A percentile compares a stretch with the other conserved stretches of the same genome.
phyloP scores from a whole-genome alignment of 768 basidiomycete genomes.

The Xerocomus spinulosus region DNA sequence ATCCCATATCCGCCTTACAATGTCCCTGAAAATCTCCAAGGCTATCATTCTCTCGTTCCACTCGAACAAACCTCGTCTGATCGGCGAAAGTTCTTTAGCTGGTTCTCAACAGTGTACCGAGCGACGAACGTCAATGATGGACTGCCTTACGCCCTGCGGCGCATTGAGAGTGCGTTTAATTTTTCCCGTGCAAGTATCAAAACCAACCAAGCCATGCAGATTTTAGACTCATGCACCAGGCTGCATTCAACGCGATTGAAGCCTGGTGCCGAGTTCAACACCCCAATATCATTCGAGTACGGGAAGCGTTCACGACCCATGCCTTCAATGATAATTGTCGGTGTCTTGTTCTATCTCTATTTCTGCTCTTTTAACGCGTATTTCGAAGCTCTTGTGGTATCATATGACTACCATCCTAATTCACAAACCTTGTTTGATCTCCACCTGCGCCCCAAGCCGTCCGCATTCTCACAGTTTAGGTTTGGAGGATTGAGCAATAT shows the following conservation, averaged over 20 bases:
- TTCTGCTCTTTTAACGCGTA: constrained; percentile 8
- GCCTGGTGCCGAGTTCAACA: constrained; percentile 82
- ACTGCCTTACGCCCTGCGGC: constrained; percentile 65
- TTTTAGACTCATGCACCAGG: constrained; percentile 76
- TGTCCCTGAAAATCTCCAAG: constrained; percentile 83
- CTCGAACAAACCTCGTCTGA: constrained; percentile 59
- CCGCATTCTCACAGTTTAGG: constrained; percentile 34
- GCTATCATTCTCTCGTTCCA: constrained; percentile 83
- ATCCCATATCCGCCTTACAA: constrained; percentile 41
- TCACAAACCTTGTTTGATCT: constrained; percentile 77
- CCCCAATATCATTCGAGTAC: constrained; percentile 76
- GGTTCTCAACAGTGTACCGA: constrained; percentile 80
- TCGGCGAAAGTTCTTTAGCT: constrained; percentile 71
- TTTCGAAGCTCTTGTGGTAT: constrained; percentile 76
- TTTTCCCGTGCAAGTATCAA: not conserved
- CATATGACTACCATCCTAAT: constrained; percentile 84
- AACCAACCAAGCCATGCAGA: constrained; percentile 41
- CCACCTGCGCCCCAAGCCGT: constrained; percentile 59
- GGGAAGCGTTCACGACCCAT: constrained; percentile 93
- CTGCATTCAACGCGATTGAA: constrained; percentile 79
- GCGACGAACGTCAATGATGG: constrained; percentile 79
- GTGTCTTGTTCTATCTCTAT: constrained; percentile 22
- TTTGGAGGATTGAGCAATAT: constrained; percentile 27
- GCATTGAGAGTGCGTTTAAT: constrained; percentile 71
- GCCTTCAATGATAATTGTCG: constrained; percentile 90